Base-by-base conservation (phyloP, 495 filamentous ascomycete species). In the Aspergillus haitiensis region DNA sequence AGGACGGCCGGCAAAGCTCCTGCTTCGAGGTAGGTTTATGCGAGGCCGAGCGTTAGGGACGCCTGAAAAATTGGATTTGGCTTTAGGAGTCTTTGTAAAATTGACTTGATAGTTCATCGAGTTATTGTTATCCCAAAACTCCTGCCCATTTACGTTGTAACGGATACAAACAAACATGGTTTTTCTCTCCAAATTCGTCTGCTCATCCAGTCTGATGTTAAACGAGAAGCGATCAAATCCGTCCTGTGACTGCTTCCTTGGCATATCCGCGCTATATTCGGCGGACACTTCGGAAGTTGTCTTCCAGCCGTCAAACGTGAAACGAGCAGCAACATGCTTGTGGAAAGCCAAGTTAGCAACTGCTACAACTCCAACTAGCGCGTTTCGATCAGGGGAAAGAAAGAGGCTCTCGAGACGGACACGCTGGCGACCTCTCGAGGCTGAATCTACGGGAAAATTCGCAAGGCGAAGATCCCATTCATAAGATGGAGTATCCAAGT, bases 221-320 rank as follows among this genome's bases (percentile, higher is more conserved):
- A 98, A 98, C 58, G 87, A 86, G 74, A 98, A 98, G 21, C 90
- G 84, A 69, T 98, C 94, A 66, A 85, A 88, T 34, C 88, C 86
- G 65, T 88, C 83, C 12, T 86, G 76, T 7, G 69, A 72, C 46
- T 89, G 86, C 56, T 83, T 83, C 40, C 83, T 87, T 10, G 85
- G 82, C 35, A 92, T 81, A 74, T 95, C 90, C 56, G 88, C 82
- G 70, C 86, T 88, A 74, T 84, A 98, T 66, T 97, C 92, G 8
- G 92, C 95, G 42, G 82, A 80, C 4, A 98, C 88, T 70, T 98
- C 94, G 2, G 94, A 98, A 3, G 92, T 93, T 0, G 94, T 98
- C 77, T 93, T 95, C 94, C 94, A 98, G 70, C 93, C 92, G 72
- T 98, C 94, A 56, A 98, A 83, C 0, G 95, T 98, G 69, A 98